These are phyloP conservation scores for Aspergillus bridgeri DNA, from an alignment of 495 filamentous ascomycete species.

Conservation along the genomic window DNA sequence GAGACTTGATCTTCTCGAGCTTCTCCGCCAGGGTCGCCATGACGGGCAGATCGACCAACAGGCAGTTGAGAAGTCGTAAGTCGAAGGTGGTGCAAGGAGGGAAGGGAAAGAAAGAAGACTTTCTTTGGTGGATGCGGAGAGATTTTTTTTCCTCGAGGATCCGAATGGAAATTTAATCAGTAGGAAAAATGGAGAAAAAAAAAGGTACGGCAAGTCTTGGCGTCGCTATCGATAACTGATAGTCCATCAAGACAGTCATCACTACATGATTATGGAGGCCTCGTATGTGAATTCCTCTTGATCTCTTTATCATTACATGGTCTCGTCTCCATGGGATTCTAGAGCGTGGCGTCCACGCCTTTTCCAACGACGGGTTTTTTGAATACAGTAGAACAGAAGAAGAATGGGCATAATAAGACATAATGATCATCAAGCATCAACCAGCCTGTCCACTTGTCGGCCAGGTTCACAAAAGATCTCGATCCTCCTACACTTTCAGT, in stretches of 20 bases:
- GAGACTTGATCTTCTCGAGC: constrained; percentile 92
- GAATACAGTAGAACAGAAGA: constrained; percentile 8
- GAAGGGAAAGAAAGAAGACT: constrained; percentile 21
- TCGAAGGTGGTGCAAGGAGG: constrained; percentile 28
- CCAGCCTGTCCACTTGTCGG: constrained; percentile 1
- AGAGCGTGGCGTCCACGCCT: not conserved
- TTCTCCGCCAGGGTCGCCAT: constrained; percentile 80
- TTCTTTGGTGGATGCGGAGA: constrained; percentile 21
- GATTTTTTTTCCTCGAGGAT: not conserved
- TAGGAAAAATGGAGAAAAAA: constrained; percentile 1
- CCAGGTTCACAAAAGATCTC: constrained; percentile 1
- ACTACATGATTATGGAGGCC: not conserved
- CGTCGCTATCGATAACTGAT: not conserved
- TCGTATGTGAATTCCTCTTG: no score
- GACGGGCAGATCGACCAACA: constrained; percentile 32
- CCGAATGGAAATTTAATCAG: not conserved
- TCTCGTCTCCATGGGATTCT: not conserved
- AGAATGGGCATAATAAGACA: constrained; percentile 14
- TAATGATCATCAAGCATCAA: constrained; percentile 21
- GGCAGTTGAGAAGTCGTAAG: constrained; percentile 18
- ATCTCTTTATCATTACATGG: not conserved
- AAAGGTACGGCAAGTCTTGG: not conserved
- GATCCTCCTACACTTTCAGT: not conserved
- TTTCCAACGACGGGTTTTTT: not conserved
- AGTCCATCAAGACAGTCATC: not conserved